A percentile compares a stretch with the other conserved stretches of the same genome.
phyloP scores from a whole-genome alignment of 2,329 filamentous ascomycete genomes.

The Colletotrichum chlorophyti region DNA sequence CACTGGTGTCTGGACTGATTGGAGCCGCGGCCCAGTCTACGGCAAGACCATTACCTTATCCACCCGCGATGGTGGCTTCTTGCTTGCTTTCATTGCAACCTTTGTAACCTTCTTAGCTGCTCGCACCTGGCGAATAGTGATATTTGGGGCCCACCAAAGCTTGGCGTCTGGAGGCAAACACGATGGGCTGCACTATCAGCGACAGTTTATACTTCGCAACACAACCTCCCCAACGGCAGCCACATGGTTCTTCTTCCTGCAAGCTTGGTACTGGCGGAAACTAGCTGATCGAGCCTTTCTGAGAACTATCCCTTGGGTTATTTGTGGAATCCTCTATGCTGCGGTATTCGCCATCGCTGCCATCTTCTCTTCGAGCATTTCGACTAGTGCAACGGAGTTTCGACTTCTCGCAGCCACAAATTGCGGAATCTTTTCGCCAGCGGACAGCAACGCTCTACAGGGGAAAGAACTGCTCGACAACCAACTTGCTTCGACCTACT shows the following conservation, averaged over 20 bases:
- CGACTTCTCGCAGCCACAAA: neutral
- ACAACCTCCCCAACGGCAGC: constrained; percentile 10
- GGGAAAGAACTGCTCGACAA: neutral
- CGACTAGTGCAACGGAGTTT: constrained; percentile 3
- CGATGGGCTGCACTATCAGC: constrained; percentile 36
- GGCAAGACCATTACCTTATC: constrained; percentile 41
- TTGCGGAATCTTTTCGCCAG: constrained; percentile 8
- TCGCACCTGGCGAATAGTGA: constrained; percentile 32
- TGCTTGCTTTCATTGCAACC: constrained; percentile 42
- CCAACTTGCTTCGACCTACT: constrained; percentile 25
- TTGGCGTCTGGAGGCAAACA: constrained; percentile 28
- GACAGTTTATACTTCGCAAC: constrained; percentile 34
- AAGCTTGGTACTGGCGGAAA: constrained; percentile 28
- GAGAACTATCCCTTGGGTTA: constrained; percentile 8
- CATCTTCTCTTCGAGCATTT: constrained; percentile 12
- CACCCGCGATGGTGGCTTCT: constrained; percentile 35
- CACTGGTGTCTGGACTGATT: constrained; percentile 41
- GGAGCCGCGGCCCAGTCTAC: constrained; percentile 36
- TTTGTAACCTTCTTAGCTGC: constrained; percentile 36
- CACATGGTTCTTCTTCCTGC: constrained; percentile 9
- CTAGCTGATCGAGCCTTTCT: neutral
- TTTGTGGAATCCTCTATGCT: neutral
- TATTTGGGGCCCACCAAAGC: constrained; percentile 30
- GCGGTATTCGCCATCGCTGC: constrained; percentile 10
- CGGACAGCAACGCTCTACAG: neutral